These are phyloP conservation scores for Rhexocercosporidium sp. DNA, from an alignment of 2,329 filamentous ascomycete genomes.

Conservation along the genomic window DNA sequence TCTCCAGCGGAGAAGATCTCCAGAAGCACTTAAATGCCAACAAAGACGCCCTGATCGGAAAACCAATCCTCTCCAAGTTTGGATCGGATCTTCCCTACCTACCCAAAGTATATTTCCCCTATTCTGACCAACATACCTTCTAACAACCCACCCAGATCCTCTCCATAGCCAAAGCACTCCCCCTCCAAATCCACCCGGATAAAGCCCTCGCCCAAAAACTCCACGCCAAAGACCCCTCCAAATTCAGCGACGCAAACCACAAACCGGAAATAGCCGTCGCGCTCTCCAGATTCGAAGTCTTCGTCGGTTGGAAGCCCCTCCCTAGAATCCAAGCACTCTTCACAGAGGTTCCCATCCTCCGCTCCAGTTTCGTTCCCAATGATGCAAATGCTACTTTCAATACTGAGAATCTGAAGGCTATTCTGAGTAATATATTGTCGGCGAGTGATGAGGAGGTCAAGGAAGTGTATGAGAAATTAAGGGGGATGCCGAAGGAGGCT, in stretches of 20 bases:
- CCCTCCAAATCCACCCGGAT: constrained; percentile 77
- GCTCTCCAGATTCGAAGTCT: constrained; percentile 73
- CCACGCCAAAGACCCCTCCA: constrained; percentile 65
- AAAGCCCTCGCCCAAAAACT: constrained; percentile 68
- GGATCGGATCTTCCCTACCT: constrained; percentile 72
- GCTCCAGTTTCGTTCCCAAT: constrained; percentile 28
- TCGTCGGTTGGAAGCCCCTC: constrained; percentile 75
- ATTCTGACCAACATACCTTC: background rate
- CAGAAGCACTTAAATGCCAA: constrained; percentile 67
- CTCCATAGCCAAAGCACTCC: constrained; percentile 76
- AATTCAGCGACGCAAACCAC: constrained; percentile 76
- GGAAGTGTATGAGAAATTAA: constrained; percentile 57
- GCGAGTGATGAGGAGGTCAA: constrained; percentile 52
- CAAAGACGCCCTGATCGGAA: constrained; percentile 66
- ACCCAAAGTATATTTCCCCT: constrained; percentile 59
- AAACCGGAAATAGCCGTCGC: constrained; percentile 82
- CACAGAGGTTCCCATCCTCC: constrained; percentile 35
- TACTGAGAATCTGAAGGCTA: constrained; percentile 61
- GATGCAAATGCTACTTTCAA: constrained; percentile 52
- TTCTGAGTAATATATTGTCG: constrained; percentile 44
- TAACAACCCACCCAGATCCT: constrained; percentile 55
- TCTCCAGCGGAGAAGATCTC: constrained; percentile 66
- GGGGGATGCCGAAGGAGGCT: constrained; percentile 50
- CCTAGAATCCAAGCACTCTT: constrained; percentile 63
- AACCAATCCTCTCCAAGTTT: constrained; percentile 63